phyloP scores from a whole-genome alignment of 768 basidiomycete species.

The Naematelia encephala region DNA sequence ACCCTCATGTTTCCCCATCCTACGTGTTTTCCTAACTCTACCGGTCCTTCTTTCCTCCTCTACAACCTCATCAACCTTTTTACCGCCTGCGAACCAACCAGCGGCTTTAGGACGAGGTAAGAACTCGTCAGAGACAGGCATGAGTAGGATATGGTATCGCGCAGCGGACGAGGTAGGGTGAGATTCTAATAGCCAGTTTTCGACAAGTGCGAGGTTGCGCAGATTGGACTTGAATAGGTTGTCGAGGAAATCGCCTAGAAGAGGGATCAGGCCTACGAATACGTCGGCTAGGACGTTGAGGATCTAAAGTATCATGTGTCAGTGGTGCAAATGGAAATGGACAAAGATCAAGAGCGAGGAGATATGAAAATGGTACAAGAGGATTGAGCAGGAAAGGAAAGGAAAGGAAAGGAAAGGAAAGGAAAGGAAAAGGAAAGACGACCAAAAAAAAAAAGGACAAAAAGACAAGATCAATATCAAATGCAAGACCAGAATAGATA shows the following conservation, averaged over 20 bases:
- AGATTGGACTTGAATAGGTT: slow-evolving; percentile 51
- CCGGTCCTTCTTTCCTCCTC: slow-evolving; percentile 28
- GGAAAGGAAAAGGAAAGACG: not conserved
- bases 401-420: not conserved
- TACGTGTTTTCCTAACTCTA: slow-evolving; percentile 33
- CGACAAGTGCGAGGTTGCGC: slow-evolving; percentile 38
- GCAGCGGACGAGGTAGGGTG: slow-evolving; percentile 7
- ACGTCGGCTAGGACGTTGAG: slow-evolving; percentile 45
- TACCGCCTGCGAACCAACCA: slow-evolving; percentile 28
- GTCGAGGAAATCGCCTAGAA: slow-evolving; percentile 50
- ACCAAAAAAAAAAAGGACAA: not conserved
- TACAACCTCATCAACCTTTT: slow-evolving; percentile 15
- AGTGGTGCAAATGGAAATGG: too few species aligned
- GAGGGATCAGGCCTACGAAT: slow-evolving; percentile 45
- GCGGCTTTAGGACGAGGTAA: slow-evolving; percentile 27
- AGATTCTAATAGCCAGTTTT: slow-evolving; percentile 39
- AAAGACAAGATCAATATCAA: too few species aligned
- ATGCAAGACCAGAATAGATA: not conserved
- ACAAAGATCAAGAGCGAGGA: too few species aligned
- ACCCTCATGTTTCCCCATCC: slow-evolving; percentile 46
- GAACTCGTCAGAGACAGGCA: slow-evolving; percentile 45
- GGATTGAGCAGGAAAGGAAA: not conserved
- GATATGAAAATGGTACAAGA: not conserved
- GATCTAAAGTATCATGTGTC: slow-evolving; percentile 25
- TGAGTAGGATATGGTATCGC: slow-evolving; percentile 47